These are phyloP conservation scores for Ramularia endophylla DNA, from an alignment of 2,329 filamentous ascomycete species.

Conservation along the genomic window DNA sequence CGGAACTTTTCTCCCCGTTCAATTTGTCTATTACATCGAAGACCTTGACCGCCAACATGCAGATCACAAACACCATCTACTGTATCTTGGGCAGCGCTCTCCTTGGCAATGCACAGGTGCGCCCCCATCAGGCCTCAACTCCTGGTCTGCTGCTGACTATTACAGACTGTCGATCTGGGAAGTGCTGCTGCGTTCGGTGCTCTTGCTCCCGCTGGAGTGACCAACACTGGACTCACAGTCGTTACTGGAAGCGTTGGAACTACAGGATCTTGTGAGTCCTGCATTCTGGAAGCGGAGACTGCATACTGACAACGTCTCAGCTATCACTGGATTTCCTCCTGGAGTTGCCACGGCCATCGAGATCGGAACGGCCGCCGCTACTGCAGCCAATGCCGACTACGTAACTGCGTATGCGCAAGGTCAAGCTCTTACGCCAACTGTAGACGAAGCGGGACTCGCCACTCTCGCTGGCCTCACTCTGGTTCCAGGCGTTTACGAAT, in stretches of 20 bases:
- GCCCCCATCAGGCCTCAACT: neutral
- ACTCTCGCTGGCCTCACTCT: slow-evolving; percentile 5
- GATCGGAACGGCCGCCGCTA: slow-evolving; percentile 4
- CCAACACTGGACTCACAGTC: neutral
- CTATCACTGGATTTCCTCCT: slow-evolving; percentile 8
- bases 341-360: slow-evolving; percentile 2
- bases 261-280: neutral
- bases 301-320: no score
- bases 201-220: slow-evolving; percentile 1
- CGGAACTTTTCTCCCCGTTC: no score
- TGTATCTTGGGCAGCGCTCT: neutral
- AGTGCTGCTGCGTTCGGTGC: neutral
- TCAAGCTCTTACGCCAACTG: slow-evolving; percentile 1
- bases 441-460: neutral
- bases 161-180: neutral
- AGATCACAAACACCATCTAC: neutral
- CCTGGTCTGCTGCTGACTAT: neutral
- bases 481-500: slow-evolving; percentile 7
- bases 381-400: slow-evolving; percentile 6
- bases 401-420: slow-evolving; percentile 2
- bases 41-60: neutral
- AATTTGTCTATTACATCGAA: no score
- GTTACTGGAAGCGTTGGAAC: neutral
- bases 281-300: no score
- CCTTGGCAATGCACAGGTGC: neutral